These are phyloP conservation scores for Angomonas deanei DNA, from an alignment of 208 protist genomes.

Conservation along the genomic window DNA sequence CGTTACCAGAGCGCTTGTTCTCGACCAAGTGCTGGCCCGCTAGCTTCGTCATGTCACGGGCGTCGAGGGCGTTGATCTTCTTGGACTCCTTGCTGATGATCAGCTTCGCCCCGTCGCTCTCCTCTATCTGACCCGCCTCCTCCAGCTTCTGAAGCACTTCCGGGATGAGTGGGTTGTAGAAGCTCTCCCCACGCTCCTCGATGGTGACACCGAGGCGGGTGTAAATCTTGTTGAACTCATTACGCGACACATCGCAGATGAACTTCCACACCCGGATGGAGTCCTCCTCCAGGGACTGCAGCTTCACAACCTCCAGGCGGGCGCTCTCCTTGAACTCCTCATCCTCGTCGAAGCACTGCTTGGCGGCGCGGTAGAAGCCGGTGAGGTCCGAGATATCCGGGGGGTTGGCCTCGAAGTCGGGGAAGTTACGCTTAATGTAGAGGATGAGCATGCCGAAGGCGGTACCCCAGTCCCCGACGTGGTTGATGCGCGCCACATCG, in stretches of 20 bases:
- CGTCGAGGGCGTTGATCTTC: slow-evolving; percentile 43
- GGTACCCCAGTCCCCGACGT: slow-evolving; percentile 98
- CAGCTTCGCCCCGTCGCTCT: slow-evolving; percentile 86
- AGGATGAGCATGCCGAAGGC: slow-evolving; percentile 98
- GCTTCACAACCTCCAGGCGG: slow-evolving; percentile 88
- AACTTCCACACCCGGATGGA: slow-evolving; percentile 87
- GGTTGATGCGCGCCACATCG: slow-evolving; percentile 95
- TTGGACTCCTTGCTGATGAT: slow-evolving; percentile 73
- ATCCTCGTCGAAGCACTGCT: slow-evolving; percentile 93
- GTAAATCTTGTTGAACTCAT: slow-evolving; percentile 94
- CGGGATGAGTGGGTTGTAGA: slow-evolving; percentile 93
- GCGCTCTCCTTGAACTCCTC: slow-evolving; percentile 90
- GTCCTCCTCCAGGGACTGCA: slow-evolving; percentile 78
- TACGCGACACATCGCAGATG: slow-evolving; percentile 91
- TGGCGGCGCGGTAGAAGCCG: slow-evolving; percentile 93
- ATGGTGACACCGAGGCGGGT: slow-evolving; percentile 77
- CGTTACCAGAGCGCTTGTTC: slow-evolving; percentile 38
- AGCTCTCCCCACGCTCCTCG: slow-evolving; percentile 94
- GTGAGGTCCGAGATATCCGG: slow-evolving; percentile 93
- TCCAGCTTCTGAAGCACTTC: slow-evolving; percentile 76
- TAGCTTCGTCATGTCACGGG: slow-evolving; percentile 82
- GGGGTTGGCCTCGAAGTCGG: slow-evolving; percentile 81
- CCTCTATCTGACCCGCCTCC: slow-evolving; percentile 66
- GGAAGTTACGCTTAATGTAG: slow-evolving; percentile 92
- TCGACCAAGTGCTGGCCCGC: slow-evolving; percentile 63